Conservation (phyloP, 352 stramenopile species). For the Pythium pyrilobum region DNA sequence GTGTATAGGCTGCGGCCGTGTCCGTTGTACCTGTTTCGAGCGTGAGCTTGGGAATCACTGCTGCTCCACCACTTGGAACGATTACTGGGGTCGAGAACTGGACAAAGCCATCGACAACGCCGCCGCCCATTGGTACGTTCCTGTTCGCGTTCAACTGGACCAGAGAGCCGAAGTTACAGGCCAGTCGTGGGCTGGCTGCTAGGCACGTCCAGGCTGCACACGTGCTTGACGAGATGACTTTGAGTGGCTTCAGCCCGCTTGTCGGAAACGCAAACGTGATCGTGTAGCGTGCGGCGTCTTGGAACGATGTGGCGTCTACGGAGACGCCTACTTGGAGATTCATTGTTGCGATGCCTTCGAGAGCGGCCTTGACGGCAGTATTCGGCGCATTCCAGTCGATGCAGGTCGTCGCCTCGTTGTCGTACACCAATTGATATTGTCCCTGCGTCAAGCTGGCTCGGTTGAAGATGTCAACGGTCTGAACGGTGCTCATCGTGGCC, state of each 20-base stretch:
- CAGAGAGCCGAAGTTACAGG: slow-evolving; percentile 27
- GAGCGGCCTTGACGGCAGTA: slow-evolving; percentile 29
- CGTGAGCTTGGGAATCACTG: slow-evolving; percentile 21
- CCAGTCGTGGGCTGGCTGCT: slow-evolving; percentile 4
- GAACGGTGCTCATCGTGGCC: slow-evolving; percentile 27
- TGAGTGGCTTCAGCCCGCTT: slow-evolving; percentile 36
- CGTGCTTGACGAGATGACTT: slow-evolving; percentile 15
- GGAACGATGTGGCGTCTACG: slow-evolving; percentile 34
- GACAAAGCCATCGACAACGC: slow-evolving; percentile 45
- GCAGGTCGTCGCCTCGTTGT: slow-evolving; percentile 28
- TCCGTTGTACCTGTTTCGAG: slow-evolving; percentile 34
- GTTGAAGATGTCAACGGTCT: slow-evolving; percentile 64
- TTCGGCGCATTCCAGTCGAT: slow-evolving; percentile 50
- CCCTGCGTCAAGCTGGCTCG: slow-evolving; percentile 36
- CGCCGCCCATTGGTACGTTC: slow-evolving; percentile 29
- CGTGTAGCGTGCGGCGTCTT: slow-evolving; percentile 41
- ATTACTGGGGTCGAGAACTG: slow-evolving; percentile 46
- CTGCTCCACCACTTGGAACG: slow-evolving; percentile 18
- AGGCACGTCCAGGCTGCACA: slow-evolving; percentile 39
- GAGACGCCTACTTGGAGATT: slow-evolving; percentile 32
- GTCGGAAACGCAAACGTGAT: slow-evolving; percentile 52
- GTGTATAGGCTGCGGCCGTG: slow-evolving; percentile 33
- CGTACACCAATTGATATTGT: slow-evolving; percentile 50
- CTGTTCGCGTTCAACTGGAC: slow-evolving; percentile 43
- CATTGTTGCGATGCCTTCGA: slow-evolving; percentile 39